Evolutionary conservation across 2,329 filamentous ascomycete genomes (phyloP), one percentile per base, ranked within the genome.

Genomic region (Aspergillus glaucus): DNA sequence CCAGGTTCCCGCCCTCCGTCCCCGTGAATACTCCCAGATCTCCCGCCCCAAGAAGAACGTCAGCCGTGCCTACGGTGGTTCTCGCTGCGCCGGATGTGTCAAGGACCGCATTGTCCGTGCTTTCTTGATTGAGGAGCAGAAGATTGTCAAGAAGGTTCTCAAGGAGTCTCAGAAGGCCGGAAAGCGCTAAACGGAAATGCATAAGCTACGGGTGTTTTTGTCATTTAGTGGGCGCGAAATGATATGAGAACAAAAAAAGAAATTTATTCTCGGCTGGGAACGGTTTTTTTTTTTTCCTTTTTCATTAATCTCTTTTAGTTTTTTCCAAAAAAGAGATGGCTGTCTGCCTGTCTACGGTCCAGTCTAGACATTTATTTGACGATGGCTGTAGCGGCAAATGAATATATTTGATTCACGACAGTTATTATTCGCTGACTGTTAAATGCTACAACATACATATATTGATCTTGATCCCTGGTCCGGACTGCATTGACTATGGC

Each of bases 121-220:
- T 59, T 98, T 98, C 86, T 80, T 98, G 75, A 97, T 98, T 63
- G 94, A 98, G 82, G 93, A 98, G 85, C 93, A 98, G 84, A 98
- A 98, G 88, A 97, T 98, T 68, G 93, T 98, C 78, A 98, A 98
- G 90, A 98, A 98, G 88, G 93, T 98, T 69, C 84, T 97, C 75
- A 96, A 96, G 87, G 92, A 97, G 83, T 84, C 81, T 58, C 88
- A 95, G 80, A 87, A 72, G 68, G 65, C 67, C 47, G 68, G 64
- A 59, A 72, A 73, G 69, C 69, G 69, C 63, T 73, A 72, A 71
- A 62, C 54, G 50, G 57, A 45, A 40, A 40, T 40, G 37, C 37
- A 22, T 40, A 22, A 40, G 15, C 56, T 60, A 54, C 56, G 59
- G 62, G 62, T 67, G 56, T 62, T 63, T 28, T 62, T 63, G 61